Evolutionary conservation across 768 basidiomycete genomes (phyloP).

Genomic region (Termitomyces sp.): DNA sequence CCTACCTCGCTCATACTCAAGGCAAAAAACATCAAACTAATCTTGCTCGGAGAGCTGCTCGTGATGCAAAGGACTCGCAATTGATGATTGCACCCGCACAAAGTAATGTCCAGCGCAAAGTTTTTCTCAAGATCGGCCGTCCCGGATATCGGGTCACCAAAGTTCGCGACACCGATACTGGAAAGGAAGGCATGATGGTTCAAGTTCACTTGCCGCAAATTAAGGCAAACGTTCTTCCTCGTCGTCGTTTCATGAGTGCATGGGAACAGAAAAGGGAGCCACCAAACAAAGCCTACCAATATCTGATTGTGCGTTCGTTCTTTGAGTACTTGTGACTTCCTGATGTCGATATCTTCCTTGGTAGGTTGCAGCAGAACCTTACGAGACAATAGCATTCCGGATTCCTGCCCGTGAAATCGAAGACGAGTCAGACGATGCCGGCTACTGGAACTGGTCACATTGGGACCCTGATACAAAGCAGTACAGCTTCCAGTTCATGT

Average conservation of each 20-base stretch:
- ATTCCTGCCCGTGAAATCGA: slow-evolving; percentile 97
- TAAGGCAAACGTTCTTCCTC: slow-evolving; percentile 78
- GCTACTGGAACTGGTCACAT: slow-evolving; percentile 96
- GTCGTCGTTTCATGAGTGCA: slow-evolving; percentile 92
- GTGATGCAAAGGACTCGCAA: slow-evolving; percentile 92
- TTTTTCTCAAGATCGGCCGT: slow-evolving; percentile 95
- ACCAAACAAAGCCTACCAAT: slow-evolving; percentile 95
- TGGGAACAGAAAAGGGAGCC: slow-evolving; percentile 97
- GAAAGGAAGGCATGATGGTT: slow-evolving; percentile 96
- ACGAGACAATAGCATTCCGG: slow-evolving; percentile 98
- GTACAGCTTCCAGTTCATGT: slow-evolving; percentile 98
- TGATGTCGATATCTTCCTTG: slow-evolving; percentile 25
- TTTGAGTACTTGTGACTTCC: background rate
- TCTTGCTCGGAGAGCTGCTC: slow-evolving; percentile 94
- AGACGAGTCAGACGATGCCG: slow-evolving; percentile 87
- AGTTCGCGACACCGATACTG: slow-evolving; percentile 85
- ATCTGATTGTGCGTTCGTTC: slow-evolving; percentile 76
- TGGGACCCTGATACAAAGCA: slow-evolving; percentile 99
- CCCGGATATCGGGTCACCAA: slow-evolving; percentile 97
- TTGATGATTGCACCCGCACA: slow-evolving; percentile 85
- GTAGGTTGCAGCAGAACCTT: slow-evolving; percentile 98
- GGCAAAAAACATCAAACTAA: slow-evolving; percentile 99
- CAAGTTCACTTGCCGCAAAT: slow-evolving; percentile 96
- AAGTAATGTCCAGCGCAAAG: slow-evolving; percentile 81
- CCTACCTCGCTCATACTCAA: slow-evolving; percentile 98